phyloP scores from a whole-genome alignment of 192 early-diverging fungal genomes.

The Coemansia sp. region DNA sequence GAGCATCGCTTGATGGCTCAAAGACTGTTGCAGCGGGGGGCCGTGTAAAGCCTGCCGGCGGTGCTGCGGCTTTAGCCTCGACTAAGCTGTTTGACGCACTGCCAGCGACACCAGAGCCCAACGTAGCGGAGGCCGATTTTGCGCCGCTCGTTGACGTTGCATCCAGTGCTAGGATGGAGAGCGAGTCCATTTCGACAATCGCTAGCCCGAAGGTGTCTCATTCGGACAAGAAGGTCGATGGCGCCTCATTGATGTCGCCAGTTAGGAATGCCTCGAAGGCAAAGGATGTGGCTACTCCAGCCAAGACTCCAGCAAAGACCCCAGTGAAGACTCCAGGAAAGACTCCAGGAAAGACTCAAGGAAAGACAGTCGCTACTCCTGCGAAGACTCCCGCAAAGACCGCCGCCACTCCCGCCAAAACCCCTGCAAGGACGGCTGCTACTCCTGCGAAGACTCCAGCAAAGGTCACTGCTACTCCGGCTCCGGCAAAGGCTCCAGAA shows the following conservation, averaged over 20 bases:
- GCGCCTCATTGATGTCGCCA: background rate
- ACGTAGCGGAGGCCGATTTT: background rate
- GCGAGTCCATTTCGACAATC: background rate
- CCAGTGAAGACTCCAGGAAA: background rate
- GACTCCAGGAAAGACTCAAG: background rate
- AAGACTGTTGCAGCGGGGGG: slow-evolving; percentile 14
- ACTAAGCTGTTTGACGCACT: slow-evolving; percentile 22
- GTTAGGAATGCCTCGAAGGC: background rate
- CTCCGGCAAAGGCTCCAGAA: no score
- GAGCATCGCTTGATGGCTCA: slow-evolving; percentile 11
- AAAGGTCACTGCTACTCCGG: background rate
- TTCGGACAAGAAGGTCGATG: background rate
- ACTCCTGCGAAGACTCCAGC: no score
- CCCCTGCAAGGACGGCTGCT: no score
- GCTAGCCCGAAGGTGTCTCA: background rate
- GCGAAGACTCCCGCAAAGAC: background rate
- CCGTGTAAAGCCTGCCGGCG: background rate
- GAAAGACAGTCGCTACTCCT: background rate
- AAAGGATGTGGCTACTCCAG: background rate
- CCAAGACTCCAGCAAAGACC: background rate
- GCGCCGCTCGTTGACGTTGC: slow-evolving; percentile 6
- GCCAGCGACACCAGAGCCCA: background rate
- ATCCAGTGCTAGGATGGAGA: background rate
- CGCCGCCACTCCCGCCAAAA: background rate
- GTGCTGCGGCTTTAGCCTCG: background rate